Evolutionary conservation across 306 rosid genomes (phyloP), one percentile per base, ranked within the genome.

Genomic region (Amphicarpaea edgeworthii): DNA sequence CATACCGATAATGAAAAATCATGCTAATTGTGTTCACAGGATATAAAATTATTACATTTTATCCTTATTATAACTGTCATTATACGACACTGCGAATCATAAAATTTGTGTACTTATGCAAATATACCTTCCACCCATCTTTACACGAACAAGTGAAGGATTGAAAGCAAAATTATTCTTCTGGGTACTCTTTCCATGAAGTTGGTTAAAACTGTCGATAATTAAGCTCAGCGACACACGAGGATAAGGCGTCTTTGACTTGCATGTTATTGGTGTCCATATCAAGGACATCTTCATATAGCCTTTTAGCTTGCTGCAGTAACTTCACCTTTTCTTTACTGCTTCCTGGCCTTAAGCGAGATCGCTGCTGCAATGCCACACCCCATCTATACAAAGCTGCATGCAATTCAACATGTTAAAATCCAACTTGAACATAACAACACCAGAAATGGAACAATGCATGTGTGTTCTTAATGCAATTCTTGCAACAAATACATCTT

Each of bases 301-400:
- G 86, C 79, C 96, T 86, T 88, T 85, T 92, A 28, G 97, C 97
- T 60, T 92, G 99, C 16, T 81, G 87, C 64, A 92, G 88, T 77
- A 95, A 87, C 85, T 92, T 95, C 76, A 83, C 79, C 80, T 92
- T 95, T 85, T 95, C 97, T 85, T 85, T 92, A 46, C 97, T 91
- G 37, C 89, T 90, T 30, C 85, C 73, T 7, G 97, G 93, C 76
- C 97, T 81, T 77, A 92, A 83, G 49, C 86, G 96, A 12, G 97
- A 92, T 83, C 99, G 83, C 83, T 90, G 97, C 83, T 95, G 99
- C 81, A 95, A 87, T 62, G 93, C 83, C 75, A 81, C 79, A 28
- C 90, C 99, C 99, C 99, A 95, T 89, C 96, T 84, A 85, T 86
- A 92, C 61, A 92, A 80, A 63, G 99, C 97, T 95, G 92, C 70